Evolutionary conservation across 768 basidiomycete genomes (phyloP).

Genomic region (Amanita brunnescens): DNA sequence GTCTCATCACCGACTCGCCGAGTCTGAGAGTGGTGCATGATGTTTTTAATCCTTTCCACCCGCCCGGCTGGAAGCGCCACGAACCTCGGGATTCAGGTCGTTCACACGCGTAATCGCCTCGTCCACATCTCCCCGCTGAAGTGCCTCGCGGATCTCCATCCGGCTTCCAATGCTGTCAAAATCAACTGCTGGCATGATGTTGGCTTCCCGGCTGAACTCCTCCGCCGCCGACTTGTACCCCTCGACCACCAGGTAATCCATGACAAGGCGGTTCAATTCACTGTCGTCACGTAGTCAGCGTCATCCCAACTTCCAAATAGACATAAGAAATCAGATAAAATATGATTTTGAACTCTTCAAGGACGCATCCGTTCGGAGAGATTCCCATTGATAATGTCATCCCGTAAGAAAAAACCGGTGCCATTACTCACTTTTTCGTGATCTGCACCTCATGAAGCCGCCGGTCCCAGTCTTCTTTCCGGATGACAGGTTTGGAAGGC

Average conservation of each 20-base stretch:
- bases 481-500: slow-evolving; percentile 51
- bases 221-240: slow-evolving; percentile 96
- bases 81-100: slow-evolving; percentile 93
- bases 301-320: neutral
- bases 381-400: slow-evolving; percentile 93
- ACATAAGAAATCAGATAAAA: slow-evolving; percentile 64
- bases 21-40: slow-evolving; percentile 99
- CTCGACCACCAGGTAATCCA: slow-evolving; percentile 97
- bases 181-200: slow-evolving; percentile 68
- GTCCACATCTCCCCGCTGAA: slow-evolving; percentile 91
- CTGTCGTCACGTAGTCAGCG: slow-evolving; percentile 33
- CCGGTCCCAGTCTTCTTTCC: slow-evolving; percentile 82
- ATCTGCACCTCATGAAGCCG: slow-evolving; percentile 77
- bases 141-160: slow-evolving; percentile 89
- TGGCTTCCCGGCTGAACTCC: slow-evolving; percentile 87
- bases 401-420: slow-evolving; percentile 23
- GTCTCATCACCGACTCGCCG: slow-evolving; percentile 78
- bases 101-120: slow-evolving; percentile 94
- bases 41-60: slow-evolving; percentile 73
- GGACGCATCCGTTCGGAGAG: slow-evolving; percentile 73
- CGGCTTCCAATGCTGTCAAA: slow-evolving; percentile 89
- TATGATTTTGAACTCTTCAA: slow-evolving; percentile 69
- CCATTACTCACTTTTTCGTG: slow-evolving; percentile 74
- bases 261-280: slow-evolving; percentile 88
- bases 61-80: slow-evolving; percentile 7